Conservation (phyloP, 1,139 yeast species). For the Geotrichum carabidarum region DNA sequence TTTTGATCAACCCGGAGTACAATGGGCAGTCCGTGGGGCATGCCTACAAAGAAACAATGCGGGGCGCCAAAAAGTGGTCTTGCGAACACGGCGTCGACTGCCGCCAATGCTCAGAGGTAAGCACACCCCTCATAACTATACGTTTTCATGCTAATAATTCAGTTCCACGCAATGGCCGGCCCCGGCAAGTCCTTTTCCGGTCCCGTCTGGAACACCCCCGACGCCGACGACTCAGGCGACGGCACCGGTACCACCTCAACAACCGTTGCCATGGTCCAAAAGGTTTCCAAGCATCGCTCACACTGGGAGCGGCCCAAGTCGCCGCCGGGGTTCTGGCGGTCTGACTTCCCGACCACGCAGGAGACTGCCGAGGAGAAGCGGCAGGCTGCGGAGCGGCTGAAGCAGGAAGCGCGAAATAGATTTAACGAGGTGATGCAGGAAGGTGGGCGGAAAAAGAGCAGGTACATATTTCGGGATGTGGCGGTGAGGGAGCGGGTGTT, state of each 20-base stretch:
- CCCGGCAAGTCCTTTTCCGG: slow-evolving; percentile 20
- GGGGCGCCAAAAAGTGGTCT: slow-evolving; percentile 26
- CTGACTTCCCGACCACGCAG: slow-evolving; percentile 34
- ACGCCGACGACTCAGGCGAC: no score
- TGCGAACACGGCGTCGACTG: slow-evolving; percentile 33
- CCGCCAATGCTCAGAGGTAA: slow-evolving; percentile 26
- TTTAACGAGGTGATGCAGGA: slow-evolving; percentile 24
- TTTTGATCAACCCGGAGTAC: slow-evolving; percentile 26
- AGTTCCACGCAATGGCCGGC: slow-evolving; percentile 30
- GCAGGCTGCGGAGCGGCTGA: slow-evolving; percentile 21
- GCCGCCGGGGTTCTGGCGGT: slow-evolving; percentile 36
- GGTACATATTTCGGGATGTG: slow-evolving; percentile 26
- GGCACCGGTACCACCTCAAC: neutral
- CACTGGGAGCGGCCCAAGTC: slow-evolving; percentile 28
- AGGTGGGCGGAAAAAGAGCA: slow-evolving; percentile 17
- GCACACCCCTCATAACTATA: neutral
- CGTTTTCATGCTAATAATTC: neutral
- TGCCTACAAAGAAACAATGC: slow-evolving; percentile 29
- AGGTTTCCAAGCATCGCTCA: slow-evolving; percentile 29
- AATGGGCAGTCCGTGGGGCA: slow-evolving; percentile 24
- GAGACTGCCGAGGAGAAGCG: slow-evolving; percentile 27
- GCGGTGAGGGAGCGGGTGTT: slow-evolving; percentile 17
- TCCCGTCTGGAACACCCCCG: slow-evolving; percentile 23
- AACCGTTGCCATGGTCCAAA: slow-evolving; percentile 18
- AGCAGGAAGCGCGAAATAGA: slow-evolving; percentile 22